Base-by-base conservation (phyloP, 345 rosid species). In the Citrus australasica region DNA sequence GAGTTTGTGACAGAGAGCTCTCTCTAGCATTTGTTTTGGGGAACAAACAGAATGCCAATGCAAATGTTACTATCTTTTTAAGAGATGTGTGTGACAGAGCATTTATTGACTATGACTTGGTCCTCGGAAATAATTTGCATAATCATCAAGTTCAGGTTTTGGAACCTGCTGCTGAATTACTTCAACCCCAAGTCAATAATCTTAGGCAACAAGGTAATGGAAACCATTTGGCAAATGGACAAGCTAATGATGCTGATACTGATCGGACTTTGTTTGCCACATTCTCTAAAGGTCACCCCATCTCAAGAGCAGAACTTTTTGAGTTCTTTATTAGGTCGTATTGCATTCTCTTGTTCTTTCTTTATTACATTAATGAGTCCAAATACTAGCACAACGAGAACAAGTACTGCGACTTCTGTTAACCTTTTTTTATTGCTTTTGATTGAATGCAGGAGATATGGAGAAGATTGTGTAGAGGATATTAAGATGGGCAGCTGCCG, bases 241-340 rank as follows among this genome's bases (percentile, higher is more conserved):
- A 53, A 53, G 28, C 24, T 9, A 53, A 30, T 22, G n/a, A 17
- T 46, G 60, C 51, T 40, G 42, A 33, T 3, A 9, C n/a, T 13
- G 76, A 80, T 28, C 30, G 69, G 17, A 75, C 83, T 48, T 46
- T 85, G 74, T 85, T 82, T 51, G 61, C 78, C 59, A 85, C 87
- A 22, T 85, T 82, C 78, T 75, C 83, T 3, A 80, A 73, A 42
- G 80, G 84, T 11, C 82, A 75, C 72, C 80, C 74, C 1, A 35
- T 80, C 74, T 37, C 82, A 55, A 71, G 64, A 48, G 61, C 33
- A 66, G 80, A 77, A 60, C 82, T 85, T 67, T n/a, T 19, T 17
- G 67, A 64, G 63, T 75, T 77, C 56, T 59, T 85, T 10, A 76
- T 21, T 67, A 46, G 80, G 85, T 75, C 8, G 4, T 73, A 32